Conservation (phyloP, 768 basidiomycete species). For the Hericium rajendrae region DNA sequence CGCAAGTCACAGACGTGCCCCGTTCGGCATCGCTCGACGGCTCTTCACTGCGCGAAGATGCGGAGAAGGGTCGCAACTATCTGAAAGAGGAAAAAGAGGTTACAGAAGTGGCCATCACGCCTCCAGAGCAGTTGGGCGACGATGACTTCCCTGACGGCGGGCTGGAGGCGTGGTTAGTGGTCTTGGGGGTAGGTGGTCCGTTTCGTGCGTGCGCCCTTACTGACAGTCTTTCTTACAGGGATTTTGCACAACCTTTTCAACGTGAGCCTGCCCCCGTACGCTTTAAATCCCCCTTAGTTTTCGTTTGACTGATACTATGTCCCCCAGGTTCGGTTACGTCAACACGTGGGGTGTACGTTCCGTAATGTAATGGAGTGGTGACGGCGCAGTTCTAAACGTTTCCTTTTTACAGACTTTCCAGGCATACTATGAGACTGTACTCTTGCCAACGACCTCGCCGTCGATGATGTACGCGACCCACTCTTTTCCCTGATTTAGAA, state of each 20-base stretch:
- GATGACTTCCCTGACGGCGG: not conserved
- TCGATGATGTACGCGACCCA: conserved; percentile 47
- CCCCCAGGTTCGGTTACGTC: not conserved
- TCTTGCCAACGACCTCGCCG: conserved; percentile 39
- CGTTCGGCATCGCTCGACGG: not conserved
- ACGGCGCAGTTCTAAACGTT: not conserved
- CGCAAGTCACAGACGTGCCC: not conserved
- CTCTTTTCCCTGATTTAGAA: not conserved
- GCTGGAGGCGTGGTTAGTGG: not conserved
- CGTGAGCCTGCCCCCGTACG: not conserved
- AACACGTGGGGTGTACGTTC: not conserved
- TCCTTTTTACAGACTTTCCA: conserved; percentile 48
- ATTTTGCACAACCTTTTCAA: not conserved
- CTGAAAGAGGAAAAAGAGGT: not conserved
- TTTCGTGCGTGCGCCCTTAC: not conserved
- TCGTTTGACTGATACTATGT: not conserved
- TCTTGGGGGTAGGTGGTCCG: not conserved
- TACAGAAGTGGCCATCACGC: not conserved
- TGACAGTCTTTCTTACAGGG: not conserved
- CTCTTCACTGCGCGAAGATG: not conserved
- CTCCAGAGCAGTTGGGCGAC: not conserved
- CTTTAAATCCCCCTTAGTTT: not conserved
- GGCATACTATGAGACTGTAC: conserved; percentile 50
- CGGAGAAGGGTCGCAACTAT: not conserved
- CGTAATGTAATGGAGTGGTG: not conserved